Evolutionary conservation across 768 basidiomycete genomes (phyloP).

Genomic region (Mycena kentingensis): DNA sequence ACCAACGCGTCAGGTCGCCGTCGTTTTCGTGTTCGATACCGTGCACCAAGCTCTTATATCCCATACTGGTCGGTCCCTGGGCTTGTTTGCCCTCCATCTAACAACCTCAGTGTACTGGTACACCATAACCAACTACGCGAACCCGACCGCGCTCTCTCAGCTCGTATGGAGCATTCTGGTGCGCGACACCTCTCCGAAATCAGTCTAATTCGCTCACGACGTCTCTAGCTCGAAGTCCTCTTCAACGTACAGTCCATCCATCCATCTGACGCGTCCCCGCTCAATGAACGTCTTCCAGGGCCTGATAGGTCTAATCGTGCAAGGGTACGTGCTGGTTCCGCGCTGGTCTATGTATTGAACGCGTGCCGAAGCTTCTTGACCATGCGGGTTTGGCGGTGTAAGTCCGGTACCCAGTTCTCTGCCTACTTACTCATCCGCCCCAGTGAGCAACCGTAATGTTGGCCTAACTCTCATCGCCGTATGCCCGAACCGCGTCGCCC

Average conservation of each 20-base stretch:
- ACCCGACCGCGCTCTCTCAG: slow-evolving; percentile 37
- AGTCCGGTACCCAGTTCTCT: slow-evolving; percentile 19
- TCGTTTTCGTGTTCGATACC: slow-evolving; percentile 52
- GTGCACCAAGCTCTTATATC: slow-evolving; percentile 56
- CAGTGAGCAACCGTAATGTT: slow-evolving; percentile 53
- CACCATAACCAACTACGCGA: slow-evolving; percentile 53
- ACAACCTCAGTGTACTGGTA: slow-evolving; percentile 50
- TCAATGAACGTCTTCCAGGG: slow-evolving; percentile 34
- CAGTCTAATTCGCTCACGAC: not conserved
- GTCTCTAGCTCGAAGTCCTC: slow-evolving; percentile 51
- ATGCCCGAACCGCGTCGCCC: slow-evolving; percentile 19
- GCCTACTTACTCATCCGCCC: slow-evolving; percentile 3
- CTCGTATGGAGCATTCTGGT: slow-evolving; percentile 60
- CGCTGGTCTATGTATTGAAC: not conserved
- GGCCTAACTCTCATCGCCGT: slow-evolving; percentile 47
- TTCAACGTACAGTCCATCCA: slow-evolving; percentile 47
- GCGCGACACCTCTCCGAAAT: slow-evolving; percentile 16
- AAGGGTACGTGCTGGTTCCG: slow-evolving; percentile 38
- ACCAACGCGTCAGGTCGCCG: slow-evolving; percentile 40
- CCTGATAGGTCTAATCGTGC: slow-evolving; percentile 56
- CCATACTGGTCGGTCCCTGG: slow-evolving; percentile 42
- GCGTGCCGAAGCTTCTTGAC: slow-evolving; percentile 39
- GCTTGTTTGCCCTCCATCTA: not conserved
- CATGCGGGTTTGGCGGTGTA: slow-evolving; percentile 47
- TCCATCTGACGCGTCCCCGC: not conserved